Evolutionary conservation across 257 asterid genomes (phyloP), one percentile per base, ranked within the genome.

Genomic region (Primulina eburnea): DNA sequence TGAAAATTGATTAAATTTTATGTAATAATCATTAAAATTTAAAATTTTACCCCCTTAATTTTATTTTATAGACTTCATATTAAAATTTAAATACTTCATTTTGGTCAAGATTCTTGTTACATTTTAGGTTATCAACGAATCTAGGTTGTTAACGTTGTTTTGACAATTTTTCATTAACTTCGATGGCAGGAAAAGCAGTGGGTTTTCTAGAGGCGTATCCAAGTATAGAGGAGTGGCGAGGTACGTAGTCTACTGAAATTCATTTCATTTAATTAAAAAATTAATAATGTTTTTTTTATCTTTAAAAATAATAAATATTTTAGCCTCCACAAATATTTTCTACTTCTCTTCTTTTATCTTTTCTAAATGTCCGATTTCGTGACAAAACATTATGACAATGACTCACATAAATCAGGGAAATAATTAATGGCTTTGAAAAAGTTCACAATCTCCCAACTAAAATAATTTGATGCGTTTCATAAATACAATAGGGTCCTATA

Each of bases 161-260:
- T 38, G 47, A 38, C 47, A 38, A 38, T 1, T 14, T 43, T 43
- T 43, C 17, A 24, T 53, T 7, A 40, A 68, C 43, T 67, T 6
- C 20, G 61, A 62, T 71, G 34, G 69, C 84, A 94, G 99, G 73
- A 94, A 91, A 77, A 94, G 99, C 81, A 94, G 96, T 26, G 99
- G 99, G 0, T 94, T 94, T 81, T 91, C 99, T 2, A 87, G 99
- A 0, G 99, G 99, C 20, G 99, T 94, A 58, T 94, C 99, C 1
- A 91, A 94, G 69, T 94, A 89, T 52, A 89, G 97, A 80, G 99
- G 99, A 7, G 99, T 94, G 0, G 99, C 99, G 20, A 91, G 99
- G 99, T 89, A 84, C 37, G 50, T 53, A 14, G 17, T 16, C 56
- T 14, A 16, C 16, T 50, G 20, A 50, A 50, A 50, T 14, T 50